Evolutionary conservation across 2,329 filamentous ascomycete genomes (phyloP).

Genomic region (Grosmannia huntii): DNA sequence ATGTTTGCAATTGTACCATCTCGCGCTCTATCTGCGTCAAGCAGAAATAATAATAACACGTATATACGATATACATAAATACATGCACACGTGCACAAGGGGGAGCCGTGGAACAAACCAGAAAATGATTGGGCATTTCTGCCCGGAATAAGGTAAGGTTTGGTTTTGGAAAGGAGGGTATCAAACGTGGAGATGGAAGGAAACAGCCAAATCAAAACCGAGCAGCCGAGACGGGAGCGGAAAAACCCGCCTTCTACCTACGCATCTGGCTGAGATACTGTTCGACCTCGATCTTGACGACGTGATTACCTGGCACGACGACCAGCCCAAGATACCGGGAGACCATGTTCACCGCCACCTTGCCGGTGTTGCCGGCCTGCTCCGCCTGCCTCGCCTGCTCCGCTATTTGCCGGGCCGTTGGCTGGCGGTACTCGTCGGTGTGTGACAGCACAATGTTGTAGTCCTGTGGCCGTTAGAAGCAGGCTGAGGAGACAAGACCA

Average conservation of each 20-base stretch:
- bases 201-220: not conserved
- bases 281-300: conserved; percentile 80
- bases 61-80: not conserved
- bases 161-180: not conserved
- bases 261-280: conserved; percentile 49
- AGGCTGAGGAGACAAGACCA: not conserved
- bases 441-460: conserved; percentile 76
- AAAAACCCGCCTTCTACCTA: not conserved
- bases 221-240: not conserved
- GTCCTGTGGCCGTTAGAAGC: conserved; percentile 41
- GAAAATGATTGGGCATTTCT: not conserved
- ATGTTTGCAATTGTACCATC: not conserved
- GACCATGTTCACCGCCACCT: conserved; percentile 57
- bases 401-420: conserved; percentile 36
- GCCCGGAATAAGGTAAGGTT: not conserved
- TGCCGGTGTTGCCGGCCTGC: conserved; percentile 21
- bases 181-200: not conserved
- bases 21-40: not conserved
- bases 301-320: conserved; percentile 75
- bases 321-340: conserved; percentile 81
- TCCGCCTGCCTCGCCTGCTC: conserved; percentile 20
- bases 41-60: not conserved
- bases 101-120: not conserved
- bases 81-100: not conserved
- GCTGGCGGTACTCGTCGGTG: conserved; percentile 81